These are phyloP conservation scores for Leccinum sublutescens DNA, from an alignment of 768 basidiomycete species.

Conservation along the genomic window DNA sequence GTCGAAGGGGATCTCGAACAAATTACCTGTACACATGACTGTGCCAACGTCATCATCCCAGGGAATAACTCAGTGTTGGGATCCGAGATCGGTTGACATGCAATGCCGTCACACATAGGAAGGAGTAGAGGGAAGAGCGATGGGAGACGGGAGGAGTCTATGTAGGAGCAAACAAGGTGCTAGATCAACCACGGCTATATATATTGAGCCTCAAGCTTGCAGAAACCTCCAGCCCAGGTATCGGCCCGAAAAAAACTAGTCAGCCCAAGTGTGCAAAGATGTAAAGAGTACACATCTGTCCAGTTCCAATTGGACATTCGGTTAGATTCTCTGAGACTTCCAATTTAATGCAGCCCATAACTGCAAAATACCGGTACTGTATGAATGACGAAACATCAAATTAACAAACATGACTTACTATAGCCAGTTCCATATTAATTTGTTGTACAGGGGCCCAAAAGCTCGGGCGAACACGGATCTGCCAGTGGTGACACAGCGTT, in stretches of 20 bases:
- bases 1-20: neutral
- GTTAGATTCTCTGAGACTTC: too few species aligned
- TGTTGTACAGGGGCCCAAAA: neutral
- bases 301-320: neutral
- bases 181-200: slow-evolving; percentile 2
- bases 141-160: neutral
- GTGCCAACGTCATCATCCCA: neutral
- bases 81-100: neutral
- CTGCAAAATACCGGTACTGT: neutral
- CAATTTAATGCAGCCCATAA: neutral
- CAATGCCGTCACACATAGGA: neutral
- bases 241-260: neutral
- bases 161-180: neutral
- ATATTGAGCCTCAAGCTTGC: neutral
- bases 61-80: neutral
- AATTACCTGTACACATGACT: slow-evolving; percentile 1
- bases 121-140: neutral
- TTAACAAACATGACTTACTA: neutral
- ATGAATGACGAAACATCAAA: neutral
- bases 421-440: neutral
- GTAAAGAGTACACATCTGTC: too few species aligned
- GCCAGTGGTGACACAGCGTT: too few species aligned
- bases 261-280: neutral
- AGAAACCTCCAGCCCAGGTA: neutral
- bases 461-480: neutral